Evolutionary conservation across 1,284 basidiomycete genomes (phyloP), one percentile per base, ranked within the genome.

Genomic region (Singerocomus inundabilis): DNA sequence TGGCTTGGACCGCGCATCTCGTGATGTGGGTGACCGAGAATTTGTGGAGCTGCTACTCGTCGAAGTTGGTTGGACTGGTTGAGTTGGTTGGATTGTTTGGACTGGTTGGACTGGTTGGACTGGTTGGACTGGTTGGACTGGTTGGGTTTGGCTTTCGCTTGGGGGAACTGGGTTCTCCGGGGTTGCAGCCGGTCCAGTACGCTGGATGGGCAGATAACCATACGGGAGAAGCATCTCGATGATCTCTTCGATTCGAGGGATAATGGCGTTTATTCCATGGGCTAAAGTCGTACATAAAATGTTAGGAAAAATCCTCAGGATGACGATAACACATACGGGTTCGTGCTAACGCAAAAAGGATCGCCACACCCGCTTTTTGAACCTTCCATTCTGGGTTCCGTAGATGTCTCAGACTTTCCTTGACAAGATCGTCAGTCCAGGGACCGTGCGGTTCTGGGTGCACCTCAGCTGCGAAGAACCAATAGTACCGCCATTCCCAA

Each of bases 311-410:
- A 10, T n/a, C 26, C 18, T 25, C 12, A 9, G 4, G 4, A 28
- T 37, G 4, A 8, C 1, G 8, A 6, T 5, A 12, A 31, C 7
- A 2, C 48, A 24, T 44, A 60, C 61, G 30, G 1, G 63, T 66
- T 33, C 51, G 58, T 32, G 55, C 47, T 42, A 66, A 48, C 1
- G 60, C 57, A 34, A 47, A 64, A 15, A 63, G 52, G 11, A 65
- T 56, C 8, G 46, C 51, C 36, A 66, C 55, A 4, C 64, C 61
- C 10, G 44, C 55, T 32, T 64, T 66, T 18, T 66, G 63, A n/a
- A 5, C 24, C 24, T 49, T 56, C 61, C 62, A 66, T 15, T 0
- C 26, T 3, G n/a, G 5, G 1, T 29, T 15, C 16, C 2, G 10
- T 10, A 66, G 16, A 36, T 46, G 25, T 7, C 26, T 4, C 37